phyloP scores from a whole-genome alignment of 2,329 filamentous ascomycete genomes.

The Cryphonectria japonica region DNA sequence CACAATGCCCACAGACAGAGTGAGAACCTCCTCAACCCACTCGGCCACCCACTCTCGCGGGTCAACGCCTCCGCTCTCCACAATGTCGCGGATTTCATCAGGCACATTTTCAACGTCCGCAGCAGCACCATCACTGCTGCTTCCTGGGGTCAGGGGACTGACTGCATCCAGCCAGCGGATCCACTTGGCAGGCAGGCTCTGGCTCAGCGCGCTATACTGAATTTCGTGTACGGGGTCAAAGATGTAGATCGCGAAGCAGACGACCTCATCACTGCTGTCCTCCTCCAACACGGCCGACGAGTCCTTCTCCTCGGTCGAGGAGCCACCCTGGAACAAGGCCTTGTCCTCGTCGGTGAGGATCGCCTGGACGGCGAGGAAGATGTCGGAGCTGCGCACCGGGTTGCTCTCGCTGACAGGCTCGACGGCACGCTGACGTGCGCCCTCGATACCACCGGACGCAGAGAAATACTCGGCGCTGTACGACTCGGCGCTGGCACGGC shows the following conservation, averaged over 20 bases:
- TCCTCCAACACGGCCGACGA: conserved; percentile 56
- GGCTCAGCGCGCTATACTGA: conserved; percentile 80
- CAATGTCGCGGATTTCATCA: conserved; percentile 84
- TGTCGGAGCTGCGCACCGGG: conserved; percentile 88
- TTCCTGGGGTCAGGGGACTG: conserved; percentile 56
- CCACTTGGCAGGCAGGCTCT: conserved; percentile 84
- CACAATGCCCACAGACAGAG: conserved; percentile 78
- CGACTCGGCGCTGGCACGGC: conserved; percentile 83
- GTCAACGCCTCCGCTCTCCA: conserved; percentile 76
- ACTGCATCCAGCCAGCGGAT: conserved; percentile 87
- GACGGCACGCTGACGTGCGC: conserved; percentile 77
- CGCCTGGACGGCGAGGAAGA: conserved; percentile 95
- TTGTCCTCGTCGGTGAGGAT: conserved; percentile 67
- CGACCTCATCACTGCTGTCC: conserved; percentile 60
- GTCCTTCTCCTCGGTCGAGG: conserved; percentile 58
- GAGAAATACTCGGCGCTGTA: conserved; percentile 87
- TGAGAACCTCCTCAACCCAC: conserved; percentile 90
- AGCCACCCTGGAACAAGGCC: conserved; percentile 68
- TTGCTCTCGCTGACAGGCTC: conserved; percentile 82
- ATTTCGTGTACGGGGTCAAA: conserved; percentile 92
- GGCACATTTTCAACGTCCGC: conserved; percentile 57
- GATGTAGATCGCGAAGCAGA: conserved; percentile 78
- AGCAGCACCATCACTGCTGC: conserved; percentile 52
- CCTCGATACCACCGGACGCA: conserved; percentile 75
- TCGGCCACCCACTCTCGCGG: conserved; percentile 96